Evolutionary conservation across 495 filamentous ascomycete genomes (phyloP).

Genomic region (Pseudoneurospora amorphoporcata): DNA sequence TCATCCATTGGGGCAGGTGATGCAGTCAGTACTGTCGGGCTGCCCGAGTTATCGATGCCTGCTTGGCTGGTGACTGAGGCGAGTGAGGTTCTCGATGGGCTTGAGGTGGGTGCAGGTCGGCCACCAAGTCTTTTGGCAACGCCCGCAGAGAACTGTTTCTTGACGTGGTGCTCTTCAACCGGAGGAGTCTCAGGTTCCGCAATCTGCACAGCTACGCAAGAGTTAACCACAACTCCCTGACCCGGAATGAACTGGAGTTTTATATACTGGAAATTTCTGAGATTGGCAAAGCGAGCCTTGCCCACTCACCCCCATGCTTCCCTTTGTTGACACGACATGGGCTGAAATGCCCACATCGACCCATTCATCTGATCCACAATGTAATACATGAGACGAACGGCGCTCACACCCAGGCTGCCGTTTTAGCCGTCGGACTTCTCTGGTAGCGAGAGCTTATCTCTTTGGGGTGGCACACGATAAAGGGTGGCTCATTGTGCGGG

Average conservation of each 20-base stretch:
- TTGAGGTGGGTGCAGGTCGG: constrained; percentile 21
- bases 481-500: background rate
- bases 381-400: background rate
- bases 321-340: background rate
- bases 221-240: constrained; percentile 8
- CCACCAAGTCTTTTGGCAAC: constrained; percentile 32
- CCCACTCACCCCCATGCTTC: constrained; percentile 4
- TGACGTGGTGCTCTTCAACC: constrained; percentile 28
- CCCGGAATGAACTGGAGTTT: background rate
- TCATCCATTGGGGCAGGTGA: constrained; percentile 21
- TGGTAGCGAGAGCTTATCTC: background rate
- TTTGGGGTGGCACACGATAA: background rate
- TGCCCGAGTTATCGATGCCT: constrained; percentile 20
- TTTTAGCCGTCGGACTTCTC: background rate
- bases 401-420: background rate
- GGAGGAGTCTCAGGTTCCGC: constrained; percentile 31
- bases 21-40: constrained; percentile 10
- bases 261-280: background rate
- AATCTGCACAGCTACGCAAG: constrained; percentile 35
- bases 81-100: constrained; percentile 30
- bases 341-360: background rate
- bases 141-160: constrained; percentile 34
- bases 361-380: background rate
- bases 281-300: background rate
- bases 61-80: constrained; percentile 24